Evolutionary conservation across 2,329 filamentous ascomycete genomes (phyloP).

Genomic region (Didymella segeticola): DNA sequence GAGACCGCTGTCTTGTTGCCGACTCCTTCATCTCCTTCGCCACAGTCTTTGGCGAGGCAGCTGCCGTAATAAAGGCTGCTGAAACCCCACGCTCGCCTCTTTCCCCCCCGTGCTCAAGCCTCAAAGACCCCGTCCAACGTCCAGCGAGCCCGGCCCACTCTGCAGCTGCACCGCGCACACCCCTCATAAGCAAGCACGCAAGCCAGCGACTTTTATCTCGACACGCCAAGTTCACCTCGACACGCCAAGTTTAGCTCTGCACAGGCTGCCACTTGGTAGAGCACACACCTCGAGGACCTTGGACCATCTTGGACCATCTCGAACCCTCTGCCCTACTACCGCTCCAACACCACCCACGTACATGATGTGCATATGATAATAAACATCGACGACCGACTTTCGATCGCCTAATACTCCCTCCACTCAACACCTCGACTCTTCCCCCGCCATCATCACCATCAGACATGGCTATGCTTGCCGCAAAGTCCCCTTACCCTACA

Average conservation of each 20-base stretch:
- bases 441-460: constrained; percentile 2
- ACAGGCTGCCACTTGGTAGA: no score
- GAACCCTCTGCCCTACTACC: not conserved
- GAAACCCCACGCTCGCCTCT: constrained; percentile 9
- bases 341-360: constrained; percentile 1
- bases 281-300: no score
- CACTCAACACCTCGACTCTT: not conserved
- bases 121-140: not conserved
- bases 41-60: constrained; percentile 4
- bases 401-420: not conserved
- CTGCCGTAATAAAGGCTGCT: constrained; percentile 11
- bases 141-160: no score
- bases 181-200: constrained; percentile 1
- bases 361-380: constrained; percentile 25
- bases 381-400: constrained; percentile 7
- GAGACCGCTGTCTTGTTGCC: constrained; percentile 11
- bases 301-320: not conserved
- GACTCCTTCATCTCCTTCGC: constrained; percentile 10
- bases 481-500: constrained; percentile 73
- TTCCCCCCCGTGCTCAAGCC: constrained; percentile 15
- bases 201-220: constrained; percentile 2
- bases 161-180: constrained; percentile 1
- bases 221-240: not conserved
- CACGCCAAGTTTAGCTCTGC: no score
- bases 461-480: constrained; percentile 79